phyloP scores from a whole-genome alignment of 2,329 filamentous ascomycete species.

The Hypoxylon rubiginosum region DNA sequence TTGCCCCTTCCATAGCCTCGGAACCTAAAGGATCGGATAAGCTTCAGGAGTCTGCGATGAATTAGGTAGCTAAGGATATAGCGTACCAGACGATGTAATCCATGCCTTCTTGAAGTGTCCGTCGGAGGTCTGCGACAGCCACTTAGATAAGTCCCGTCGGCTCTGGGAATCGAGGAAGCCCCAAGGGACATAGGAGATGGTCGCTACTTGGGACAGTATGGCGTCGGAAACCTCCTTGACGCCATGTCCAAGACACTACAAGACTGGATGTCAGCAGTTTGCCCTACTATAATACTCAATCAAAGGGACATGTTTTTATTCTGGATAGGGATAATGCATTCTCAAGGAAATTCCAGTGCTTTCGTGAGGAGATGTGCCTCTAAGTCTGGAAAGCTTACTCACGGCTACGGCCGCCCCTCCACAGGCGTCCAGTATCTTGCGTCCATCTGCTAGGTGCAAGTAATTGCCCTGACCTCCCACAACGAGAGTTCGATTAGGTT shows the following conservation, averaged over 20 bases:
- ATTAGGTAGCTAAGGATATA: neutral
- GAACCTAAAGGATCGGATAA: constrained; percentile 61
- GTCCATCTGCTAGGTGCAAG: constrained; percentile 33
- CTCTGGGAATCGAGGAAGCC: constrained; percentile 67
- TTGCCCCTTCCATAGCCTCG: constrained; percentile 76
- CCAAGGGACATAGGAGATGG: constrained; percentile 51
- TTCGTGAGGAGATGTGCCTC: no score
- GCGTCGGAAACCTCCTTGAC: constrained; percentile 71
- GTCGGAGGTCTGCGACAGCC: constrained; percentile 56
- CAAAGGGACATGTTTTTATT: neutral
- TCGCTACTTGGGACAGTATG: constrained; percentile 64
- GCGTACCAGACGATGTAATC: constrained; percentile 53
- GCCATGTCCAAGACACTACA: constrained; percentile 74
- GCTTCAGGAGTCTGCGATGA: constrained; percentile 3
- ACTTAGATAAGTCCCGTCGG: constrained; percentile 62
- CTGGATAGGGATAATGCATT: neutral
- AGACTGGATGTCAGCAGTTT: constrained; percentile 11
- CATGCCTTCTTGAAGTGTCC: constrained; percentile 56
- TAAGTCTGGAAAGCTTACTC: constrained; percentile 5
- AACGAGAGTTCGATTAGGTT: constrained; percentile 24
- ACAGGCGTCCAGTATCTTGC: constrained; percentile 75
- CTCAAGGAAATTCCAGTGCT: neutral
- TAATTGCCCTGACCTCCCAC: constrained; percentile 34
- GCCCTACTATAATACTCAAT: neutral
- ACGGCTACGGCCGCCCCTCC: constrained; percentile 77